These are phyloP conservation scores for Phytophthora cajani DNA, from an alignment of 352 stramenopile genomes.

Conservation along the genomic window DNA sequence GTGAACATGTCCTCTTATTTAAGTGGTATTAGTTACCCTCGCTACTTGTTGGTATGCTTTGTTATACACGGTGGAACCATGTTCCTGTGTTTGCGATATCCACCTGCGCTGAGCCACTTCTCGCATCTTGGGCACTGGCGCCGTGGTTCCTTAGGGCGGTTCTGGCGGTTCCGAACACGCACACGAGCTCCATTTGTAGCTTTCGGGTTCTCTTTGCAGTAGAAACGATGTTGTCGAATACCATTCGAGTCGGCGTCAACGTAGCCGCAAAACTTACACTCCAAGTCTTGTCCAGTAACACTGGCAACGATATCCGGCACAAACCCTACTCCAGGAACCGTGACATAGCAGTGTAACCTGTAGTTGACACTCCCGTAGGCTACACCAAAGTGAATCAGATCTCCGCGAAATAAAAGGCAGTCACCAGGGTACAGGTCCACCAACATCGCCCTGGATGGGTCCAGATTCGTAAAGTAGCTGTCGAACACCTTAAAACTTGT, in stretches of 20 bases:
- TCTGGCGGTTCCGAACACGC: not conserved
- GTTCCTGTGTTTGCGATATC: not conserved
- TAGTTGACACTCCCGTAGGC: not conserved
- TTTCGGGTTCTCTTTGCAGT: not conserved
- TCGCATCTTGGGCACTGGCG: not conserved
- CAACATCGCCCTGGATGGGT: not conserved
- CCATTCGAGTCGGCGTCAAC: not conserved
- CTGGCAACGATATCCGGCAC: slow-evolving; percentile 3
- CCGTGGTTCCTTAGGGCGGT: not conserved
- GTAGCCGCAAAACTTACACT: not conserved
- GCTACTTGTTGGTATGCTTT: not conserved
- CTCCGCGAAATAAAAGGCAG: not conserved
- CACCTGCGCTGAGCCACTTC: not conserved
- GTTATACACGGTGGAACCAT: not conserved
- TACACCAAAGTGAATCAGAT: slow-evolving; percentile 8
- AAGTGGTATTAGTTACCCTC: not conserved
- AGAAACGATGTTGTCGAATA: not conserved
- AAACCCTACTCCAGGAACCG: not conserved
- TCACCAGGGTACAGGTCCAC: not conserved
- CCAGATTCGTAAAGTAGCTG: not conserved
- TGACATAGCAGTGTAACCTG: not conserved
- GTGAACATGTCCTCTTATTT: not conserved
- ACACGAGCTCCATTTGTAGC: not conserved
- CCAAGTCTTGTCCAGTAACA: not conserved
- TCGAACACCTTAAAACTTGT: not conserved